Evolutionary conservation across 108 stramenopile genomes (phyloP), one percentile per base, ranked within the genome.

Genomic region (Fistulifera pelliculosa): DNA sequence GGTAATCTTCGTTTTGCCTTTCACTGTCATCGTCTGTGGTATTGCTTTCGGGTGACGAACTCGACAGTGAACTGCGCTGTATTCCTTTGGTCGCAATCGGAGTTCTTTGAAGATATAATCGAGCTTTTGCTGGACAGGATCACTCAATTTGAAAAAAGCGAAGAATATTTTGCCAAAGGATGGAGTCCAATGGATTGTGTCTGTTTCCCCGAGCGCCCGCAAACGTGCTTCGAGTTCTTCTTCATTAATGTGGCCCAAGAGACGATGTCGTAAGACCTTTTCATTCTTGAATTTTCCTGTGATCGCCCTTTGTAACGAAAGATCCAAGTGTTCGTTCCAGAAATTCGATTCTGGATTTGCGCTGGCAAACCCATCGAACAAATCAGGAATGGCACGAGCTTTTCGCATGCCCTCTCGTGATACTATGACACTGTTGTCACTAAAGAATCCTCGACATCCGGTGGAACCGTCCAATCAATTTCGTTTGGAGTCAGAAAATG

Each of bases 381-480:
- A 35, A 25, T 60, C 47, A 1, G 58, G 48, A 15, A 50, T 10
- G 31, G n/a, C 22, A 12, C 73, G 61, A 15, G 64, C 65, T n/a
- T 14, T 16, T 0, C 49, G 15, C 49, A 78, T 69, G 27, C 65
- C 67, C 0, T 56, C 0, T n/a, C 41, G 41, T 5, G 22, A 44
- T 14, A 44, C 56, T 27, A 54, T 27, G 25, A 28, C 16, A 3
- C 21, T 2, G 17, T 17, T 15, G 31, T 44, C 42, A n/a, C 24
- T 26, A 22, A 48, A 49, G 56, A 66, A 70, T 41, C 71, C 43
- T 54, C 49, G 0, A 21, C 47, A 8, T 61, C 28, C 0, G 23
- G n/a, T 43, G 80, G 82, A 26, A 92, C 47, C 16, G 52, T 69
- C 90, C 90, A 92, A 70, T 92, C 65, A 16, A 92, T 58, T 10